A percentile compares a stretch with the other conserved stretches of the same genome.
phyloP scores from a whole-genome alignment of 345 rosid genomes.

The Moringa oleifera region DNA sequence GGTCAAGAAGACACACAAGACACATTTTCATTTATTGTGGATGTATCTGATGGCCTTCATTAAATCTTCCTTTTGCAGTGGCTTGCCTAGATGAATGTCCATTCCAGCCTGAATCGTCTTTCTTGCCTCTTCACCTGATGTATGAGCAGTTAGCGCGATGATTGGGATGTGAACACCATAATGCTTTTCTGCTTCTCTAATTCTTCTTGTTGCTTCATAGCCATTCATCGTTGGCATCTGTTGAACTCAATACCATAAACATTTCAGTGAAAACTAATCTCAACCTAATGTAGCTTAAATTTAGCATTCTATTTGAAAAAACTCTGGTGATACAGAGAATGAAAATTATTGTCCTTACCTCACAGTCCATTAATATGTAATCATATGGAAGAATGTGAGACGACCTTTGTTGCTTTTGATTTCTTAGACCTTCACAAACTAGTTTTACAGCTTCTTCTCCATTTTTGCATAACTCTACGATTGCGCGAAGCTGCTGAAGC shows the following conservation, averaged over 20 bases:
- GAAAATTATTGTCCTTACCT: conserved; percentile 34
- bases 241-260: no score
- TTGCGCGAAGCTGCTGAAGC: conserved; percentile 47
- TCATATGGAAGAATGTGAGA: conserved; percentile 40
- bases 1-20: neutral
- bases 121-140: conserved; percentile 31
- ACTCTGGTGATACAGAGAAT: no score
- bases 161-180: conserved; percentile 57
- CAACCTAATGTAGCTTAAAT: neutral
- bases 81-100: conserved; percentile 53
- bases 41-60: conserved; percentile 22
- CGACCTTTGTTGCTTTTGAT: conserved; percentile 17
- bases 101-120: conserved; percentile 44
- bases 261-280: neutral
- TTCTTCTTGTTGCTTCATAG: conserved; percentile 54
- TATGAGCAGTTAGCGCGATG: conserved; percentile 64
- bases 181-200: conserved; percentile 44
- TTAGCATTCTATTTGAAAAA: no score
- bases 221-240: conserved; percentile 85
- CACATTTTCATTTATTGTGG: conserved; percentile 5
- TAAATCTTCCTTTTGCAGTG: conserved; percentile 23
- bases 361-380: conserved; percentile 77
- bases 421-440: conserved; percentile 28
- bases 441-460: conserved; percentile 52
- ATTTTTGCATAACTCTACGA: conserved; percentile 33